Evolutionary conservation across 306 rosid genomes (phyloP), one percentile per base, ranked within the genome.

Genomic region (Prunus armeniaca): DNA sequence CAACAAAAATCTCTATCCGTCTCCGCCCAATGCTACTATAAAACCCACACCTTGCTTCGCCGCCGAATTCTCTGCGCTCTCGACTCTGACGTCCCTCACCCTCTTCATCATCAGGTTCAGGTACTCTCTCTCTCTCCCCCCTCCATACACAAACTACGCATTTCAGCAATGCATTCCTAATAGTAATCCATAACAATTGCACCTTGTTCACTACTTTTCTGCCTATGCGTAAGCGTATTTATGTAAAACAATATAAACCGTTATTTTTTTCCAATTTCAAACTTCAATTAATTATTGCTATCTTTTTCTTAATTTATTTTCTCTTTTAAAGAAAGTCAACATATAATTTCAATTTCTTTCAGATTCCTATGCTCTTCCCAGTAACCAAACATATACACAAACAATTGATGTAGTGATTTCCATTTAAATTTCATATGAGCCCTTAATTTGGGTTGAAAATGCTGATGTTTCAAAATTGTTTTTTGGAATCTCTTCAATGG

Each of bases 71-170:
- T 73, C 34, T 65, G 80, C 27, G 83, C 89, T 76, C 82, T 89
- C 73, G 80, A 89, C 49, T 87, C 96, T 67, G 85, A 86, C 20
- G 72, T 12, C 71, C 84, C 96, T 12, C 76, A 73, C 63, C 81
- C 88, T 57, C 76, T 78, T 58, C 81, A 79, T 71, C 82, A 90
- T 34, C 41, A 34, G 41, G 41, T 34, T 34, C 41, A 34, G 97
- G 97, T 92, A 85, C 70, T 56, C 32, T 9, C 30, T 18, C 51
- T 22, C 66, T 24, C 49, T 41, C 32, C 11, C 19, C 12, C 25
- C 32, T 20, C 32, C 50, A 52, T 43, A 34, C 41, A 34, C 41
- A 34, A 34, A 34, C 8, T 34, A 34, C 41, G 41, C 41, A 34
- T 34, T 34, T 34, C 41, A 34, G 41, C 41, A 34, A 34, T 34